phyloP scores from a whole-genome alignment of 306 rosid species.

The Aeschynomene evenia region DNA sequence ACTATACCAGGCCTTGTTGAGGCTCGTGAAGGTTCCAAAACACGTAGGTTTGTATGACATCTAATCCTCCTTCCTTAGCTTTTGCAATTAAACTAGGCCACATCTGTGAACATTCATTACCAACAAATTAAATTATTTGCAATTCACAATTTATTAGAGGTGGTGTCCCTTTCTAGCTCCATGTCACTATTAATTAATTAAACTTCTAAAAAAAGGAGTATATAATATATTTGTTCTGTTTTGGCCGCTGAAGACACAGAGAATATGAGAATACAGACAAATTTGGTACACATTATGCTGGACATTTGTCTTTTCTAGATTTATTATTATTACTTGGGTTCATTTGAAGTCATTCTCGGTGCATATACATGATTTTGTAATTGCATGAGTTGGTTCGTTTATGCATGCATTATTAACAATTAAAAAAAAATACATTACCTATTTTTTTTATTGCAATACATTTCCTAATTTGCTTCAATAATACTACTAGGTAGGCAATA shows the following conservation, averaged over 20 bases:
- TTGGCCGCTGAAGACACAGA: not conserved
- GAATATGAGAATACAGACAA: not conserved
- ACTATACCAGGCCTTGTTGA: too few species aligned
- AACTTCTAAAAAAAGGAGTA: too few species aligned
- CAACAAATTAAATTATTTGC: not conserved
- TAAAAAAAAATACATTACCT: too few species aligned
- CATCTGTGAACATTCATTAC: conserved; percentile 56
- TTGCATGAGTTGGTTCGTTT: not conserved
- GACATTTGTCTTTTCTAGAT: not conserved
- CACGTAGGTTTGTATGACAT: conserved; percentile 80
- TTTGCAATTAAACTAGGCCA: conserved; percentile 73
- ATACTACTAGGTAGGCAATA: too few species aligned
- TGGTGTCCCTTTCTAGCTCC: not conserved
- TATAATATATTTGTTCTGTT: not conserved
- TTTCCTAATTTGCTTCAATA: too few species aligned
- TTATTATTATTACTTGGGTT: not conserved
- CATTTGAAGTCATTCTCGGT: not conserved
- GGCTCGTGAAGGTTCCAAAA: conserved; percentile 96
- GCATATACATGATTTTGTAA: not conserved
- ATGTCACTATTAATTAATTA: not conserved
- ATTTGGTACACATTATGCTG: not conserved
- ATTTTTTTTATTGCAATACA: too few species aligned
- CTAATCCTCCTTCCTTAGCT: conserved; percentile 82
- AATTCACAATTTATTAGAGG: not conserved
- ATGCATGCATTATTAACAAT: not conserved